phyloP scores from a whole-genome alignment of 2,329 filamentous ascomycete species.

The Penicillium sp. region DNA sequence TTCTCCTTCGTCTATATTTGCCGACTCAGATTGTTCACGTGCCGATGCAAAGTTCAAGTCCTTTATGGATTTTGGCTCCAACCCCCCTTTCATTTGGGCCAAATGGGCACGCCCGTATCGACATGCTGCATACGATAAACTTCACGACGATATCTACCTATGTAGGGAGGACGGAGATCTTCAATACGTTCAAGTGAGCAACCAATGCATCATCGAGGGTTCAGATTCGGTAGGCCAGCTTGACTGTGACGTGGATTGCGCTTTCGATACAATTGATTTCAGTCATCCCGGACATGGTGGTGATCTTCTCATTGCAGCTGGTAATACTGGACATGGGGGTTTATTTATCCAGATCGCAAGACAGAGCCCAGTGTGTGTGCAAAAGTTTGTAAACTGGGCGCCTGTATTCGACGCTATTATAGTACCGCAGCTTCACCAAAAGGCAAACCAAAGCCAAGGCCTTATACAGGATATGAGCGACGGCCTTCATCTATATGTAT shows the following conservation, averaged over 20 bases:
- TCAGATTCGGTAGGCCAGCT: constrained; percentile 61
- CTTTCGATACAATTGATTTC: constrained; percentile 72
- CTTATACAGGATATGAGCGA: constrained; percentile 21
- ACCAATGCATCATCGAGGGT: constrained; percentile 51
- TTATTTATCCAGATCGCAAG: constrained; percentile 67
- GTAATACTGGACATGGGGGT: constrained; percentile 72
- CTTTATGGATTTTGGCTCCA: constrained; percentile 14
- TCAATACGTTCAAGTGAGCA: constrained; percentile 65
- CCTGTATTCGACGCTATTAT: constrained; percentile 48
- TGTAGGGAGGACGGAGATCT: constrained; percentile 83
- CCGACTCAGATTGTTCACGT: constrained; percentile 42
- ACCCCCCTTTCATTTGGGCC: constrained; percentile 63
- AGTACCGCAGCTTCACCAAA: constrained; percentile 22
- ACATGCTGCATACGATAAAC: constrained; percentile 56
- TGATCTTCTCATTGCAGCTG: constrained; percentile 76
- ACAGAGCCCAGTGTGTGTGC: constrained; percentile 51
- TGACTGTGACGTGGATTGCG: constrained; percentile 70
- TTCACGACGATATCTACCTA: constrained; percentile 76
- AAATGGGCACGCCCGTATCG: constrained; percentile 79
- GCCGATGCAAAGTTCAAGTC: constrained; percentile 18
- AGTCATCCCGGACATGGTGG: constrained; percentile 46
- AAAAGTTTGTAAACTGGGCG: constrained; percentile 61
- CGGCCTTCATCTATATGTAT: constrained; percentile 62
- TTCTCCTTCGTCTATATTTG: constrained; percentile 54
- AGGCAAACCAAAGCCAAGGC: constrained; percentile 1